Percentiles rank a stretch among this genome's conserved stretches.
Evolutionary conservation across 169 alveolate species (phyloP).

Genomic region (Plasmodium gonderi): DNA sequence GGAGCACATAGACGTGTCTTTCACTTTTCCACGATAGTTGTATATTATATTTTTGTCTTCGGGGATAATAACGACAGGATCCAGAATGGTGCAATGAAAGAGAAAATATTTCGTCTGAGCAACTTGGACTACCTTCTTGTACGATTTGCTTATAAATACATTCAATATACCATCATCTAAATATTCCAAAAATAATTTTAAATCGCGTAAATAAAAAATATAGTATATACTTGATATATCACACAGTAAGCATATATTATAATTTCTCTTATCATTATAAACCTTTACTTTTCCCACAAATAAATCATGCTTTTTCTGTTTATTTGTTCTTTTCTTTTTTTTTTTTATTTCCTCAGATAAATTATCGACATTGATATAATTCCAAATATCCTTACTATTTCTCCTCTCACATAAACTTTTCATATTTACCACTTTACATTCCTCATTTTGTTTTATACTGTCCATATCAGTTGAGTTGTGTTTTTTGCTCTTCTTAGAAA

Average conservation of each 20-base stretch:
- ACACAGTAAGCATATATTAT: conserved; percentile 77
- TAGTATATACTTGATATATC: conserved; percentile 79
- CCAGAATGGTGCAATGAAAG: conserved; percentile 36
- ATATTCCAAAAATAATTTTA: conserved; percentile 83
- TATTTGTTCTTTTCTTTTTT: conserved; percentile 22
- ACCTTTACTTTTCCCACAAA: conserved; percentile 69
- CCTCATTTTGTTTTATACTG: neutral
- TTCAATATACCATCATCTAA: conserved; percentile 88
- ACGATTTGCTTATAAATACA: conserved; percentile 86
- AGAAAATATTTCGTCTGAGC: conserved; percentile 80
- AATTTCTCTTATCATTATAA: conserved; percentile 60
- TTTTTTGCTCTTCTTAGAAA: conserved; percentile 12
- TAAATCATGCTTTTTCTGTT: conserved; percentile 23
- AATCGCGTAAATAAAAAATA: conserved; percentile 86
- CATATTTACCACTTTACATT: conserved; percentile 3
- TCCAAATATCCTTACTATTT: conserved; percentile 54
- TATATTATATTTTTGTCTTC: conserved; percentile 75
- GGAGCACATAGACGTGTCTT: conserved; percentile 10
- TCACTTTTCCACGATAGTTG: conserved; percentile 58
- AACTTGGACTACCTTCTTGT: conserved; percentile 86
- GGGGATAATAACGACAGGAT: conserved; percentile 73
- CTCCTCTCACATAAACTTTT: neutral
- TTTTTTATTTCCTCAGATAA: conserved; percentile 54
- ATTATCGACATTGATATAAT: conserved; percentile 43
- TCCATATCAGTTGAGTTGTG: neutral